Percentiles rank a stretch among this genome's conserved stretches.
Evolutionary conservation across 176 grass and related monocot genomes (phyloP).

Genomic region (Aegilops sharonensis): DNA sequence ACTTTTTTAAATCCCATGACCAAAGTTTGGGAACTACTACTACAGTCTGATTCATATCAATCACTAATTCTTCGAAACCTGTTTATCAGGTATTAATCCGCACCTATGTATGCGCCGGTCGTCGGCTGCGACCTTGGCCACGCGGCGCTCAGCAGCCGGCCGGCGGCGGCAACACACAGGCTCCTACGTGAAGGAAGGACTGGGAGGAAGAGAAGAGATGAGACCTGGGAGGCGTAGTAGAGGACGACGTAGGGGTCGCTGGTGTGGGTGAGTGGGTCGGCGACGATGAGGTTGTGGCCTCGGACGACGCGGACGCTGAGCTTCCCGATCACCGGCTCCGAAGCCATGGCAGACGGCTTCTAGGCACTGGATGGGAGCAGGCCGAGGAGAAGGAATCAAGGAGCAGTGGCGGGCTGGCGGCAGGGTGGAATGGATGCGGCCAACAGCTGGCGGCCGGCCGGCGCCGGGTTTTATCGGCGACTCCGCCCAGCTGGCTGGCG

Average conservation of each 20-base stretch:
- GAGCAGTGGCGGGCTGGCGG: background rate
- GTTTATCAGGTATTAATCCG: too few species aligned
- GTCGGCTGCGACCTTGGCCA: background rate
- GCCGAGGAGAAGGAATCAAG: background rate
- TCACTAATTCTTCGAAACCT: too few species aligned
- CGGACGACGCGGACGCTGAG: slow-evolving; percentile 52
- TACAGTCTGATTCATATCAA: background rate
- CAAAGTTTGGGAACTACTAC: background rate
- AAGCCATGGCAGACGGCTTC: slow-evolving; percentile 3
- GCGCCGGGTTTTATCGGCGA: slow-evolving; percentile 20
- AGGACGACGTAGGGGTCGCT: slow-evolving; percentile 95
- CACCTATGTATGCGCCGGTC: background rate
- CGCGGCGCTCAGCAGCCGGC: too few species aligned
- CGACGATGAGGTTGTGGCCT: slow-evolving; percentile 50
- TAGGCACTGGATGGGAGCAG: background rate
- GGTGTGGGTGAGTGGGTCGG: slow-evolving; percentile 60
- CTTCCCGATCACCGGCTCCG: slow-evolving; percentile 48
- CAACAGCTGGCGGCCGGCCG: slow-evolving; percentile 19
- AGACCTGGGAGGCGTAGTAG: slow-evolving; percentile 54
- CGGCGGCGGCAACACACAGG: background rate
- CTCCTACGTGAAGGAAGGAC: too few species aligned
- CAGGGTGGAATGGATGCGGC: slow-evolving; percentile 24
- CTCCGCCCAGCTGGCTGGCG: background rate
- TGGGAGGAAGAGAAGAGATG: background rate
- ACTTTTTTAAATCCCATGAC: background rate